Evolutionary conservation across 768 basidiomycete genomes (phyloP), one percentile per base, ranked within the genome.

Genomic region (Lanmaoa rubissima): DNA sequence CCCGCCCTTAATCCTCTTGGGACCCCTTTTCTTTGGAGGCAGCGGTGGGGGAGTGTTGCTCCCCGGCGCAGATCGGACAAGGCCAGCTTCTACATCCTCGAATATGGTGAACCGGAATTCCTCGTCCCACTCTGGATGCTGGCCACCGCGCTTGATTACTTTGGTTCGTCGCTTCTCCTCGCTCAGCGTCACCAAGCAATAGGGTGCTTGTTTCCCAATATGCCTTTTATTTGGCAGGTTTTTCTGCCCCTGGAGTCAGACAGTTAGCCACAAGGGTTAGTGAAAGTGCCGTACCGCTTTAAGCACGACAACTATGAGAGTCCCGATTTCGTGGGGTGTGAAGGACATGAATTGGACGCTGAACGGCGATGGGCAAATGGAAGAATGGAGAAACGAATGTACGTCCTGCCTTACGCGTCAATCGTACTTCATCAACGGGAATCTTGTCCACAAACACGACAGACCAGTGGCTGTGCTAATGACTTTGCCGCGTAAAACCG

Each of bases 61-160:
- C 28, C 63, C 71, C 26, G 65, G 68, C 10, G 73, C 73, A 50
- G 75, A 74, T 60, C 77, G 74, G 38, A 79, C 75, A 41, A 78
- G 72, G n/a, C 78, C 76, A 61, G 80, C 83, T 32, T 82, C 79
- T 34, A 76, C 73, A 61, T 93, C 92, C 68, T 98, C 95, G 61
- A 79, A 83, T 44, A 99, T 77, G 26, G 88, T 86, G 73, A 98
- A 98, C 42, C 97, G 87, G 66, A 98, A 79, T 74, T 99, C 97
- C 65, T 97, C 94, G 69, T 99, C 97, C 95, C 97, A 99, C 74
- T 94, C 94, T 6, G 97, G 97, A 72, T 97, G 94, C 71, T 99
- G 97, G 17, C 97, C 97, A 48, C 97, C 97, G 32, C 93, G 88
- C 70, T 92, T 95, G 71, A 98, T 88, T n/a, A 93, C 86, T 71